Conservation (phyloP, 1,284 basidiomycete species). For the Prillingera fragicola region DNA sequence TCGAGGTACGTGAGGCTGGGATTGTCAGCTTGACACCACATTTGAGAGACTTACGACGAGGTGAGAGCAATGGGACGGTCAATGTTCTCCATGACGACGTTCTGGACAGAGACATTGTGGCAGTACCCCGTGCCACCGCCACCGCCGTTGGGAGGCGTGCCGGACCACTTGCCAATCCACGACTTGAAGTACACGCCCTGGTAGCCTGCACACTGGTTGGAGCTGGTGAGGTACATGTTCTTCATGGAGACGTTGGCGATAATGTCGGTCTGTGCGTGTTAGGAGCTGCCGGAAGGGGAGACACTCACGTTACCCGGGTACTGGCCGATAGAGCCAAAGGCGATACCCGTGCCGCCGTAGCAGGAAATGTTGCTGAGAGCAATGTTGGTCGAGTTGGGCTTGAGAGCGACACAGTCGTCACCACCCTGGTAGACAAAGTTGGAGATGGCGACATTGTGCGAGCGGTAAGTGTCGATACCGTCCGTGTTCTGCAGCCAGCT, state of each 20-base stretch:
- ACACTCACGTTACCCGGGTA: conserved; percentile 53
- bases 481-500: conserved; percentile 57
- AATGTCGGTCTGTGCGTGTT: conserved; percentile 51
- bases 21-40: conserved; percentile 1
- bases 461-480: conserved; percentile 55
- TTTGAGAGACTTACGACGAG: conserved; percentile 24
- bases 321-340: conserved; percentile 61
- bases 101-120: conserved; percentile 52
- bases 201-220: conserved; percentile 15
- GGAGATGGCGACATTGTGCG: conserved; percentile 52
- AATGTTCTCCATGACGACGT: conserved; percentile 46
- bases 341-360: conserved; percentile 60
- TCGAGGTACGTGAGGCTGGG: conserved; percentile 10
- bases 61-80: conserved; percentile 25
- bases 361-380: conserved; percentile 55
- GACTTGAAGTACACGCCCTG: conserved; percentile 60
- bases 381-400: conserved; percentile 60
- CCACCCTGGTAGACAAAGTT: conserved; percentile 47
- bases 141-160: conserved; percentile 59
- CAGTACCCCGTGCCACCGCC: conserved; percentile 58
- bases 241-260: conserved; percentile 57
- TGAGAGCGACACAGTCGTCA: conserved; percentile 64
- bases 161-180: conserved; percentile 56
- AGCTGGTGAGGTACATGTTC: conserved; percentile 45
- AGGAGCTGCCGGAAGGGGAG: not conserved